Evolutionary conservation across 2,329 filamentous ascomycete genomes (phyloP), one percentile per base, ranked within the genome.

Genomic region (Pseudogymnoascus sp.): DNA sequence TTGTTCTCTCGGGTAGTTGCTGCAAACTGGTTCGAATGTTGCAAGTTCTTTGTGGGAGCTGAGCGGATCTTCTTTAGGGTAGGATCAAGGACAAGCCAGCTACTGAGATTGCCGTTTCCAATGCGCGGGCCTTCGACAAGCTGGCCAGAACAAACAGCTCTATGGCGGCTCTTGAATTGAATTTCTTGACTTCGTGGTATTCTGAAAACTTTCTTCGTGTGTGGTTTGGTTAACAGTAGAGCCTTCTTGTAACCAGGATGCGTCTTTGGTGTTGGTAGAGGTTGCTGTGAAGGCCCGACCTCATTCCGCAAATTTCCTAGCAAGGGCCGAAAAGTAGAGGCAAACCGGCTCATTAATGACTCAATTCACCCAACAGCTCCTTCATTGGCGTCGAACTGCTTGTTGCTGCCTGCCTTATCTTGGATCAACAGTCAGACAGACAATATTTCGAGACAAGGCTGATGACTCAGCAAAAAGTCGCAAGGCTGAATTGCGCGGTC

Each of bases 391-490:
- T 54, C 28, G 9, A 14, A 28, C 16, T 18, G 47, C 47, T 34
- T 18, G 47, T 28, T 20, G 12, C 14, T 7, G 28, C 18, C 9
- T 18, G 47, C 28, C 28, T 54, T 54, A 32, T 32, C 20, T 32
- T 54, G 47, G n/a, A 20, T 12, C n/a, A 14, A 18, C 6, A 32
- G 47, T 7, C 3, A 14, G 47, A 8, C 16, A n/a, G 16, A 20
- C 16, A 54, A 54, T 54, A 54, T 34, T 54, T 54, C n/a, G 28
- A 54, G 47, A 16, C 11, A 54, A 54, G 47, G 47, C 47, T 54
- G 47, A 47, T 54, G 16, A 54, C 28, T 54, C 47, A 54, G 28
- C 28, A 54, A 9, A 20, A 32, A 18, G 6, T 54, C 28, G 28
- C 47, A 34, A 54, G 47, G 47, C 47, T 54, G 47, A 54, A 47